Conservation (phyloP, 108 stramenopile genomes). For the Cylindrotheca fusiformis region DNA sequence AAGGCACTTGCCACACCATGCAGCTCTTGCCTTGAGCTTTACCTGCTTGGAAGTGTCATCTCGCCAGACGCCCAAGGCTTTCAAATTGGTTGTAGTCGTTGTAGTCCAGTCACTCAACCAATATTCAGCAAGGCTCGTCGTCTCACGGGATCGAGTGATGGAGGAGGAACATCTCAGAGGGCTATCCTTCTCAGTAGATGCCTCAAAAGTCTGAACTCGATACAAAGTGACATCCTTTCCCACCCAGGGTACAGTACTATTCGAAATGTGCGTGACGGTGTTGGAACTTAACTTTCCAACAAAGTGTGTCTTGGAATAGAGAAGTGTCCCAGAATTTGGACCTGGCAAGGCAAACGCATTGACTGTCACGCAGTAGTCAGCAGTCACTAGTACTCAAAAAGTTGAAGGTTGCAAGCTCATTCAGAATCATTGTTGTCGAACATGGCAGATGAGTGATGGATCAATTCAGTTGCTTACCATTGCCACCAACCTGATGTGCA, state of each 20-base stretch:
- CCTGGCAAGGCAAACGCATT: background rate
- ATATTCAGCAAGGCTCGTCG: background rate
- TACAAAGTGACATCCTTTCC: background rate
- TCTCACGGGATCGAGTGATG: too few relatives aligned
- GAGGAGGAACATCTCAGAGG: too few relatives aligned
- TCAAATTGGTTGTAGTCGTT: background rate
- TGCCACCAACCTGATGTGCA: too few relatives aligned
- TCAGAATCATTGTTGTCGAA: too few relatives aligned
- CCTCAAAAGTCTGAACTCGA: too few relatives aligned
- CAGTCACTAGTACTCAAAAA: too few relatives aligned
- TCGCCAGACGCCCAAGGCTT: background rate
- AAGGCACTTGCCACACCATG: background rate
- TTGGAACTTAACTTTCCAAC: background rate
- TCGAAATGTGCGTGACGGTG: background rate
- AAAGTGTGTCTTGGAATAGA: background rate
- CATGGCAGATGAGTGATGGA: too few relatives aligned
- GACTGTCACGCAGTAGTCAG: too few relatives aligned
- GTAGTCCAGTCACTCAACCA: background rate
- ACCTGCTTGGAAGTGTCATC: background rate
- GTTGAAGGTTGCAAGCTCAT: too few relatives aligned
- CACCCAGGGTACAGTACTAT: background rate
- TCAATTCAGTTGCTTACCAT: too few relatives aligned
- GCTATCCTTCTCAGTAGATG: too few relatives aligned
- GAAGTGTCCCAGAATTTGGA: background rate
- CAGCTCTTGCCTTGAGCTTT: background rate